Evolutionary conservation across 139 green algal species (phyloP).

Genomic region (Chlorella sorokiniana): DNA sequence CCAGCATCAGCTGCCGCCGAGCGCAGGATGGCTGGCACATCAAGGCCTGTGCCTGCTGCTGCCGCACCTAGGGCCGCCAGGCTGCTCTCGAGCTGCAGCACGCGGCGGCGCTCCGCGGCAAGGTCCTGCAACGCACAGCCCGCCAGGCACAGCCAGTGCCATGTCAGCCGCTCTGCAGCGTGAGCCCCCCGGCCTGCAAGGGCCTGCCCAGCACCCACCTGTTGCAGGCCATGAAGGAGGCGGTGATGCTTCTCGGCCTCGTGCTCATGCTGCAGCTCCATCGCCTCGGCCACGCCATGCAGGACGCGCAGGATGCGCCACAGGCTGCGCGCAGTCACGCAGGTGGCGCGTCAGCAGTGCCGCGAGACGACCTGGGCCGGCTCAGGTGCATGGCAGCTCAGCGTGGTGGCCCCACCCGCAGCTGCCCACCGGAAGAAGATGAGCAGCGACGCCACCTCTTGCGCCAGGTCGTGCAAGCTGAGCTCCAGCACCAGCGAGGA

Average conservation of each 20-base stretch:
- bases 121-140: slow-evolving; percentile 8
- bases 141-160: neutral
- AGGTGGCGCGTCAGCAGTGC: neutral
- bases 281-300: slow-evolving; percentile 31
- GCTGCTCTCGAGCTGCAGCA: slow-evolving; percentile 10
- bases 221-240: slow-evolving; percentile 22
- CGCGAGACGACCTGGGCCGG: neutral
- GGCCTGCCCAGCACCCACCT: neutral
- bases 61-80: neutral
- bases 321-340: neutral
- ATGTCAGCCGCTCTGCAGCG: neutral
- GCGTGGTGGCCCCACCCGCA: neutral
- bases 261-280: slow-evolving; percentile 11
- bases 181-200: neutral
- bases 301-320: slow-evolving; percentile 34
- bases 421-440: slow-evolving; percentile 29
- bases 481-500: slow-evolving; percentile 31
- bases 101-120: neutral
- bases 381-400: neutral
- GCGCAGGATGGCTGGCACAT: neutral
- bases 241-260: slow-evolving; percentile 8
- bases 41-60: neutral
- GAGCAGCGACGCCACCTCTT: slow-evolving; percentile 38
- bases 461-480: slow-evolving; percentile 12
- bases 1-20: neutral